Conservation (phyloP, 345 rosid species). For the Brassica juncea region DNA sequence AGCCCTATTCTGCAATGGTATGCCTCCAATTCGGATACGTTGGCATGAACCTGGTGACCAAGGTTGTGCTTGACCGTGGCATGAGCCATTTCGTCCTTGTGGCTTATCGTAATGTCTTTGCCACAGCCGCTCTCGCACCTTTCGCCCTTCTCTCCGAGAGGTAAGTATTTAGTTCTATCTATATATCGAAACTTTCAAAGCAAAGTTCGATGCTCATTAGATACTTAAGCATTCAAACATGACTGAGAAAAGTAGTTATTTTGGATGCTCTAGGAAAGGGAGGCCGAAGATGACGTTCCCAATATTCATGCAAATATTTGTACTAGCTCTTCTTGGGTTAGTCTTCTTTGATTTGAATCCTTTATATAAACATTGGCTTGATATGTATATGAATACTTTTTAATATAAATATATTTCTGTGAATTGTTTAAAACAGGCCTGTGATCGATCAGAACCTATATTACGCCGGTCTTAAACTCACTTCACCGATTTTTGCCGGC, state of each 20-base stretch:
- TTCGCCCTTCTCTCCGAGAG: constrained; percentile 72
- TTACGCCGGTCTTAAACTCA: constrained; percentile 79
- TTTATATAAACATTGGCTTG: neutral
- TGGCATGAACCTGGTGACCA: constrained; percentile 86
- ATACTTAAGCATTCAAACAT: neutral
- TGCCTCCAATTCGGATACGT: constrained; percentile 90
- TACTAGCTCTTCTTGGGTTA: constrained; percentile 88
- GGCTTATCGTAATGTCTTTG: constrained; percentile 78
- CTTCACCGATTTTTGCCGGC: constrained; percentile 87
- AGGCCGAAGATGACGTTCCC: constrained; percentile 78
- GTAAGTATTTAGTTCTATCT: constrained; percentile 36
- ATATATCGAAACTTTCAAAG: neutral
- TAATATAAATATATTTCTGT: neutral
- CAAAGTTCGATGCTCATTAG: neutral
- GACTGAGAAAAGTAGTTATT: neutral
- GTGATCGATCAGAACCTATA: constrained; percentile 93
- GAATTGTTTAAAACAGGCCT: constrained; percentile 51
- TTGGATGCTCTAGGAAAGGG: constrained; percentile 52
- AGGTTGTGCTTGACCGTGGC: constrained; percentile 81
- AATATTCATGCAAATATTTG: constrained; percentile 74
- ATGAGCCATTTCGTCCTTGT: constrained; percentile 79
- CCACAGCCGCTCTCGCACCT: constrained; percentile 62
- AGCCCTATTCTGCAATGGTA: constrained; percentile 88
- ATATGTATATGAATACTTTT: neutral
- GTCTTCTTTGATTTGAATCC: constrained; percentile 9